Percentiles rank a stretch among this genome's conserved stretches.
phyloP scores from a whole-genome alignment of 169 alveolate genomes.

The Cryptosporidium felis region DNA sequence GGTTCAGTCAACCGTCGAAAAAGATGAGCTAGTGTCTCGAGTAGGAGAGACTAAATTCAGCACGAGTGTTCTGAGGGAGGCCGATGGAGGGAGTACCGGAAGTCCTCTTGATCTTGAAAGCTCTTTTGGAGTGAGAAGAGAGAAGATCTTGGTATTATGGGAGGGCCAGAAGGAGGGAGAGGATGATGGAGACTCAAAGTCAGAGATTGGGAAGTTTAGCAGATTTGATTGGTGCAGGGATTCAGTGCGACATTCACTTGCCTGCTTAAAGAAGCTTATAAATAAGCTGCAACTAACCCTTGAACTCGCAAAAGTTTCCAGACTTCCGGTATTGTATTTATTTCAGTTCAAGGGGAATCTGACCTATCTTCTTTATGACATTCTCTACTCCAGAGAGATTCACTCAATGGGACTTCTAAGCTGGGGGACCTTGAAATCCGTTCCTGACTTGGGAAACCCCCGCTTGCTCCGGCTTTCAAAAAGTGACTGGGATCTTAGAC shows the following conservation, averaged over 20 bases:
- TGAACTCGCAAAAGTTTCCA: slow-evolving; percentile 43
- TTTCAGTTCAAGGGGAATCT: slow-evolving; percentile 3
- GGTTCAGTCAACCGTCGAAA: background rate
- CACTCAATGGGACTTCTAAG: slow-evolving; percentile 46
- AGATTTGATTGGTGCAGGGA: slow-evolving; percentile 45
- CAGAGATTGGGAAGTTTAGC: no score
- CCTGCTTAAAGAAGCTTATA: background rate
- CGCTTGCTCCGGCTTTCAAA: slow-evolving; percentile 13
- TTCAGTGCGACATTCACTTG: background rate
- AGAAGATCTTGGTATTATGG: no score
- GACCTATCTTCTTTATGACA: slow-evolving; percentile 20
- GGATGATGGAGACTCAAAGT: no score
- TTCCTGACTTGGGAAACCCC: slow-evolving; percentile 58
- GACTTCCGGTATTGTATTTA: slow-evolving; percentile 58
- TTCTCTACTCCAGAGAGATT: slow-evolving; percentile 32
- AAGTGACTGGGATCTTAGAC: slow-evolving; percentile 61
- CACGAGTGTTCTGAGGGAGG: background rate
- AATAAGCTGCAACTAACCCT: slow-evolving; percentile 9
- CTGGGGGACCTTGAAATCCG: slow-evolving; percentile 21
- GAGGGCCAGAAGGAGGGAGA: no score
- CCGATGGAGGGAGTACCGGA: no score
- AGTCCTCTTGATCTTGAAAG: no score
- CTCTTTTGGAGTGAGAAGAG: no score
- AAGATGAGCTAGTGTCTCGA: background rate
- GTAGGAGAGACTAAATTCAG: background rate